Percentiles rank a stretch among this genome's conserved stretches.
These are phyloP conservation scores for Penicillium fimorum DNA, from an alignment of 495 filamentous ascomycete genomes.

Conservation along the genomic window DNA sequence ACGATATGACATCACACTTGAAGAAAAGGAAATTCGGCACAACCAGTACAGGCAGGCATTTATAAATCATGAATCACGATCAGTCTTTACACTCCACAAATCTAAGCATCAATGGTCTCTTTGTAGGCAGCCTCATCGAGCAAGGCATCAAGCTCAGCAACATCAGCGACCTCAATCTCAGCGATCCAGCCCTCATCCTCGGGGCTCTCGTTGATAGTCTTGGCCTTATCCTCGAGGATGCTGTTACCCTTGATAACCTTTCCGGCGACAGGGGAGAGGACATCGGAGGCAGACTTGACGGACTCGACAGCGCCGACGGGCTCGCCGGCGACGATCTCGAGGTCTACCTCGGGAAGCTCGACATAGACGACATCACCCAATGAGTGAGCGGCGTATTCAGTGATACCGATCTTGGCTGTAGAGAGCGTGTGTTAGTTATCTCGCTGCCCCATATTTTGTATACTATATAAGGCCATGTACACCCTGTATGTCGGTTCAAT, in stretches of 20 bases:
- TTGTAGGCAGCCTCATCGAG: conserved; percentile 75
- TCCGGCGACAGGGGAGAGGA: conserved; percentile 82
- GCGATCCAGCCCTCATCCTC: conserved; percentile 91
- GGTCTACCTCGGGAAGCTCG: conserved; percentile 72
- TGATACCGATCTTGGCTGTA: conserved; percentile 80
- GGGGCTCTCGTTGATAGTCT: conserved; percentile 78
- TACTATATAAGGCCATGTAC: conserved; percentile 1
- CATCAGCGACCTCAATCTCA: conserved; percentile 71
- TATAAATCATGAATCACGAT: conserved; percentile 9
- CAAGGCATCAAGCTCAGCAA: conserved; percentile 67
- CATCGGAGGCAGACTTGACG: conserved; percentile 95
- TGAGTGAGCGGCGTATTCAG: conserved; percentile 80
- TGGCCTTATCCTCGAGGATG: conserved; percentile 77
- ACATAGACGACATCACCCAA: conserved; percentile 97
- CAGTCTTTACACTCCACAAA: conserved; percentile 14
- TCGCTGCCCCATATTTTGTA: not conserved
- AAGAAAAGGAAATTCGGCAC: conserved; percentile 9
- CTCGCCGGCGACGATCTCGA: conserved; percentile 67
- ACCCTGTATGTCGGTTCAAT: conserved; percentile 3
- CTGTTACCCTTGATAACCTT: conserved; percentile 70
- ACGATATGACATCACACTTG: conserved; percentile 24
- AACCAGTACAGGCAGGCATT: not conserved
- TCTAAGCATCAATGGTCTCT: conserved; percentile 59
- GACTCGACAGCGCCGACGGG: conserved; percentile 93
- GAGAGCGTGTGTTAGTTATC: conserved; percentile 8